Evolutionary conservation across 331 rosid genomes (phyloP), one percentile per base, ranked within the genome.

Genomic region (Dryas integrifolia): DNA sequence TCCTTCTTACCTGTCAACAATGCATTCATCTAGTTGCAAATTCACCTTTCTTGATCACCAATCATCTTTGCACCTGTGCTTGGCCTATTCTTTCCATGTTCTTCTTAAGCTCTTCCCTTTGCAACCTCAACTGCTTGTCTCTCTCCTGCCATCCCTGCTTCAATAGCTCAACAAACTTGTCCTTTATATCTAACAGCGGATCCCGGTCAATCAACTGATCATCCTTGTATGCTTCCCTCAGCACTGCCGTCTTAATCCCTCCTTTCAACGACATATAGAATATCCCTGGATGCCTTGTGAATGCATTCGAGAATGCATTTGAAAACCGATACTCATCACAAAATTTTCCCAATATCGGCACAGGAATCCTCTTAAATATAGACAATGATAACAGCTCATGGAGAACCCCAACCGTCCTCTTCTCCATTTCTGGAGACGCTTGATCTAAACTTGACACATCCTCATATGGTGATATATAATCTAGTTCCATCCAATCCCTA

Each of bases 401-500:
- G 67, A 92, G 79, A 46, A 90, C 92, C 10, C 88, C 98, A 55
- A 88, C 88, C 0, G 77, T 78, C 72, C 96, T 83, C 91, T 90
- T 88, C 91, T 92, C 98, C 96, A 88, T 92, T 69, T 90, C 92
- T 6, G 78, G 82, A 0, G 92, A 87, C 6, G 86, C 76, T 72
- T 90, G 96, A 53, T 85, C 89, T 67, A 90, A 78, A 73, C 76
- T 76, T 0, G 85, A 81, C 10, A 72, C 87, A 63, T 90, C 90
- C 68, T 76, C 88, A 57, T 88, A 92, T 0, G 96, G 98, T 0
- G 96, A 92, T 0, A 88, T 35, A 41, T 85, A 86, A 49, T 88
- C 88, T 58, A 90, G 84, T 79, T 92, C 98, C 82, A 92, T 38
- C 91, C 96, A 92, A 76, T 90, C 96, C 92, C 96, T 85, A 21